These are phyloP conservation scores for Passalora sequoiae DNA, from an alignment of 2,329 filamentous ascomycete genomes.

Conservation along the genomic window DNA sequence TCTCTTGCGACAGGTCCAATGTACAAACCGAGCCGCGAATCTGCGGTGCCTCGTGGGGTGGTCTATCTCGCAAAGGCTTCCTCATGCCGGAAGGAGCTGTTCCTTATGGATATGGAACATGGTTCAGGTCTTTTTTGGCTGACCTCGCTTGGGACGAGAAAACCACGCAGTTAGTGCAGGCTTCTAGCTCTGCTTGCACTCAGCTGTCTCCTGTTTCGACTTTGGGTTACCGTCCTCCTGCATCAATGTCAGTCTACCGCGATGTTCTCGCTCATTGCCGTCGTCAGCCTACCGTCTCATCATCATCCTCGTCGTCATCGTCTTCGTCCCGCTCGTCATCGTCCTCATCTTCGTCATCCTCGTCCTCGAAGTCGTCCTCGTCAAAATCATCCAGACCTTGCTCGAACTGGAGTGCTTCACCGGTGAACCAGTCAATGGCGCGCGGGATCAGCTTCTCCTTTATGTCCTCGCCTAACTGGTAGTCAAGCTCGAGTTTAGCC, in stretches of 20 bases:
- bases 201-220: conserved; percentile 88
- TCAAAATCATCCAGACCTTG: conserved; percentile 83
- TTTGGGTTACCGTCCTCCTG: conserved; percentile 77
- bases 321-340: conserved; percentile 76
- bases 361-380: conserved; percentile 77
- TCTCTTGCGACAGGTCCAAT: conserved; percentile 2
- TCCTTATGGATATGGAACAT: background rate
- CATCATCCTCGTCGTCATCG: conserved; percentile 54
- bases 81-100: background rate
- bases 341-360: conserved; percentile 88
- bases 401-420: conserved; percentile 94
- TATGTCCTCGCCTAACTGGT: conserved; percentile 97
- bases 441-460: conserved; percentile 99
- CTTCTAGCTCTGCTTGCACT: conserved; percentile 88
- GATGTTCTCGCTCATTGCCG: background rate
- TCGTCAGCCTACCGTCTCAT: conserved; percentile 42
- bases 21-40: conserved; percentile 3
- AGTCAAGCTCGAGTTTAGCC: conserved; percentile 95
- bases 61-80: conserved; percentile 2
- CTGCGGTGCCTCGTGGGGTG: conserved; percentile 1
- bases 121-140: background rate
- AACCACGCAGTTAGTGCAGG: background rate
- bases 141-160: background rate
- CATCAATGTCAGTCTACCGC: conserved; percentile 14
- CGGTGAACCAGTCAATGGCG: conserved; percentile 99